Evolutionary conservation across 768 basidiomycete genomes (phyloP).

Genomic region (Lactifluus echinatus): DNA sequence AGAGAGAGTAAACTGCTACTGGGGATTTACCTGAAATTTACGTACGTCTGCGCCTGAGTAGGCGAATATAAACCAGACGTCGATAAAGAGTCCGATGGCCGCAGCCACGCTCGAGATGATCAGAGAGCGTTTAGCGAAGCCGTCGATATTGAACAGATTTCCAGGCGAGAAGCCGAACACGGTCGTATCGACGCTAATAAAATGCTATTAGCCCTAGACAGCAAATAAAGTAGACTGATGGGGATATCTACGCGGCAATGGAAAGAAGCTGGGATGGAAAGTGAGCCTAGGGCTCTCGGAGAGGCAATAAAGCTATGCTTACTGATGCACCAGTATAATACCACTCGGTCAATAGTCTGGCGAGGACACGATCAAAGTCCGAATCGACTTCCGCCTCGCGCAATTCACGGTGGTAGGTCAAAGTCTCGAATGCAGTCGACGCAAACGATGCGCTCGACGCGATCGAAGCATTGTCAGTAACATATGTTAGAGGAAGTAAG

Average conservation of each 20-base stretch:
- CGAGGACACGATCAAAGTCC: constrained; percentile 43
- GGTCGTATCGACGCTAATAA: constrained; percentile 38
- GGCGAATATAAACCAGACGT: constrained; percentile 56
- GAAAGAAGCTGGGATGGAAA: constrained; percentile 42
- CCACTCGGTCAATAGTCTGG: constrained; percentile 48
- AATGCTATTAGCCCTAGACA: not conserved
- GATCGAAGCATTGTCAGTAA: constrained; percentile 32
- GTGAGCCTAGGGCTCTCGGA: constrained; percentile 34
- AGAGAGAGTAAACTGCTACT: too few species aligned
- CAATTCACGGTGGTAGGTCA: constrained; percentile 52
- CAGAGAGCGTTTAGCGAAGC: constrained; percentile 41
- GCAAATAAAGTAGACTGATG: not conserved
- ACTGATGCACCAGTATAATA: not conserved
- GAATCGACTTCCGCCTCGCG: constrained; percentile 38
- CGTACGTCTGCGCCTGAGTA: constrained; percentile 46
- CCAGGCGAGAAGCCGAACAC: constrained; percentile 52
- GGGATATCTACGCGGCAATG: constrained; percentile 41
- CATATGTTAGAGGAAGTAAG: constrained; percentile 8
- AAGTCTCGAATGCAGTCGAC: constrained; percentile 37
- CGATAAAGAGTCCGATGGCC: constrained; percentile 54
- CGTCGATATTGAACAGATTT: constrained; percentile 41
- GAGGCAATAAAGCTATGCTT: not conserved
- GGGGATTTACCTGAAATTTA: constrained; percentile 47
- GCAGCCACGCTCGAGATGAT: constrained; percentile 51
- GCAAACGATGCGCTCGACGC: constrained; percentile 24